These are phyloP conservation scores for Amauroascus niger DNA, from an alignment of 2,329 filamentous ascomycete species.

Conservation along the genomic window DNA sequence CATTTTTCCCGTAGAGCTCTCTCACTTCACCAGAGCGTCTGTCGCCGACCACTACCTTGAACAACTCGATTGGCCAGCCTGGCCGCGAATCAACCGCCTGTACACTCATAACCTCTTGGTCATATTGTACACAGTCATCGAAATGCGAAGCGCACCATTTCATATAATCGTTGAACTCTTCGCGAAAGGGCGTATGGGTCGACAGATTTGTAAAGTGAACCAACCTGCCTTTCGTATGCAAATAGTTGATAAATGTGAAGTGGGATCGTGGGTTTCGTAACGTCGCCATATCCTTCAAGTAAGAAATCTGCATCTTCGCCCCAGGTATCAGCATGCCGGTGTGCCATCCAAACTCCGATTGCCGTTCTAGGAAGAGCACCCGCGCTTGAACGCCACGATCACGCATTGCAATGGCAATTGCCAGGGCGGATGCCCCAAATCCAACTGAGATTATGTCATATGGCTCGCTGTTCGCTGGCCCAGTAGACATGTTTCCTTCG, in stretches of 20 bases:
- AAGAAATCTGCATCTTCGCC: conserved; percentile 95
- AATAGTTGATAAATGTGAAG: conserved; percentile 94
- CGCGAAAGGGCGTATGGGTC: conserved; percentile 75
- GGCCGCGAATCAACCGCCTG: conserved; percentile 47
- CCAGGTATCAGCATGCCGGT: conserved; percentile 89
- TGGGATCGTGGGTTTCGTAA: conserved; percentile 71
- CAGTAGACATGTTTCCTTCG: conserved; percentile 1
- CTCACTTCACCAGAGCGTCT: conserved; percentile 37
- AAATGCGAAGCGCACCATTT: conserved; percentile 84
- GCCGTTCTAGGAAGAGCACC: conserved; percentile 80
- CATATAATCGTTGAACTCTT: conserved; percentile 93
- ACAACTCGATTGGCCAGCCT: conserved; percentile 47
- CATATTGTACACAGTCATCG: conserved; percentile 61
- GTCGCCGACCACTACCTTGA: conserved; percentile 59
- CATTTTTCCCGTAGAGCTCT: conserved; percentile 39
- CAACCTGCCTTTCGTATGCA: conserved; percentile 69
- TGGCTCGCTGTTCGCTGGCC: not conserved
- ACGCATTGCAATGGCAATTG: conserved; percentile 79
- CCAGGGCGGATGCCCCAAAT: conserved; percentile 83
- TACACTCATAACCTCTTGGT: conserved; percentile 65
- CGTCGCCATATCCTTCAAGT: conserved; percentile 90
- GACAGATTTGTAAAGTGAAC: conserved; percentile 83
- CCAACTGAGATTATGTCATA: conserved; percentile 82
- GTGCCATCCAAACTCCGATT: conserved; percentile 79
- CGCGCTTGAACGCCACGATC: conserved; percentile 63